Conservation (phyloP, 768 basidiomycete species). For the Lyophyllum shimeji region DNA sequence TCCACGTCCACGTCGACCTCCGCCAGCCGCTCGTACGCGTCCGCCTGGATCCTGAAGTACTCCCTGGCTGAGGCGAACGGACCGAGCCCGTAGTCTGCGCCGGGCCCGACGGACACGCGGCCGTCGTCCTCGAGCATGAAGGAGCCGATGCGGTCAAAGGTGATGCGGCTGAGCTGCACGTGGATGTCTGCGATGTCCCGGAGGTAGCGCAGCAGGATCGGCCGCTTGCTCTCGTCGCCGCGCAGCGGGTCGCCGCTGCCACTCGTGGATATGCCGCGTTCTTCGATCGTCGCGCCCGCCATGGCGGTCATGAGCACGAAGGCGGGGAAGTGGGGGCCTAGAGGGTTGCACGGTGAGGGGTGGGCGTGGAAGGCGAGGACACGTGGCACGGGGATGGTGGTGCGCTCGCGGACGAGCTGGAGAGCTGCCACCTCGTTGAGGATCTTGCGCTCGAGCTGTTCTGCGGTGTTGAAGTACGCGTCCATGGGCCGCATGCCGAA, state of each 20-base stretch:
- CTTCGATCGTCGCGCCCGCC: slow-evolving; percentile 39
- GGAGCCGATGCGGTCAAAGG: slow-evolving; percentile 38
- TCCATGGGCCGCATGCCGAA: slow-evolving; percentile 41
- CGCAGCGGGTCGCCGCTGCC: slow-evolving; percentile 27
- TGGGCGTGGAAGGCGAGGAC: slow-evolving; percentile 36
- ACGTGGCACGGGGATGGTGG: slow-evolving; percentile 40
- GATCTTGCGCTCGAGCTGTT: slow-evolving; percentile 43
- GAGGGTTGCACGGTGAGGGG: slow-evolving; percentile 32
- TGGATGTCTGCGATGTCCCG: slow-evolving; percentile 41
- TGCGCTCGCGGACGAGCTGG: slow-evolving; percentile 37
- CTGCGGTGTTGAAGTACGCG: slow-evolving; percentile 40
- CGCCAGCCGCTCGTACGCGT: slow-evolving; percentile 39
- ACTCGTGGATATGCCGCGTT: slow-evolving; percentile 36
- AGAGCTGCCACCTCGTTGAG: slow-evolving; percentile 43
- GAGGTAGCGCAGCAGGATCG: slow-evolving; percentile 38
- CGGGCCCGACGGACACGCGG: slow-evolving; percentile 35
- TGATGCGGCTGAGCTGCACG: slow-evolving; percentile 37
- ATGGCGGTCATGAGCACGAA: slow-evolving; percentile 43
- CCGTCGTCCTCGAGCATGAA: slow-evolving; percentile 35
- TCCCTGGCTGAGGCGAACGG: slow-evolving; percentile 39
- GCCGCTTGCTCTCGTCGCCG: slow-evolving; percentile 33
- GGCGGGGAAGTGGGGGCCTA: slow-evolving; percentile 36
- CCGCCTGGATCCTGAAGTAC: slow-evolving; percentile 38
- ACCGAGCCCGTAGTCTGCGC: slow-evolving; percentile 41
- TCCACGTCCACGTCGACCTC: slow-evolving; percentile 41